These are phyloP conservation scores for Rhynchospora pubera DNA, from an alignment of 176 grass and related monocot genomes.

Conservation along the genomic window DNA sequence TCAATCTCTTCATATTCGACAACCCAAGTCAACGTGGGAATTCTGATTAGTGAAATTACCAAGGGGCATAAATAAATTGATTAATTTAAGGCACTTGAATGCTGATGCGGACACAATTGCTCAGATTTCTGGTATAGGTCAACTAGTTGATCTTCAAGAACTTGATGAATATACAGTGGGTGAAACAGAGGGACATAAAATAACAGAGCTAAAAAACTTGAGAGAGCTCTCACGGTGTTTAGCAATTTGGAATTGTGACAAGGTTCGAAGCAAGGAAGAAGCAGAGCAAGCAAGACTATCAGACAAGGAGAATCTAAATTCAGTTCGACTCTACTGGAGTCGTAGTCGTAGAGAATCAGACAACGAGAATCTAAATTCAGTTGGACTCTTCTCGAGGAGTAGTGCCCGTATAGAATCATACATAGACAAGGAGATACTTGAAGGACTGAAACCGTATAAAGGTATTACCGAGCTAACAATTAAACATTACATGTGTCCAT, in stretches of 20 bases:
- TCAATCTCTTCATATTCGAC: conserved; percentile 33
- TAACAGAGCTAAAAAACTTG: background rate
- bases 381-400: conserved; percentile 17
- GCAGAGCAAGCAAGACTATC: no score
- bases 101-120: conserved; percentile 25
- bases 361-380: conserved; percentile 24
- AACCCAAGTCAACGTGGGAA: background rate
- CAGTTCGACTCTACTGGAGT: conserved; percentile 19
- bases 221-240: no score
- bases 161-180: conserved; percentile 37
- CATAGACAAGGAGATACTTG: conserved; percentile 23
- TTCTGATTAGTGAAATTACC: no score
- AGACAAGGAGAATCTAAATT: conserved; percentile 26
- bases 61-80: no score
- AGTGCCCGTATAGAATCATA: background rate
- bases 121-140: conserved; percentile 30
- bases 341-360: background rate
- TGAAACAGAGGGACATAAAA: conserved; percentile 14
- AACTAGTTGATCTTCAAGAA: background rate
- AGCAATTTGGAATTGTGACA: no score
- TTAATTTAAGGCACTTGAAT: conserved; percentile 15
- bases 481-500: conserved; percentile 25
- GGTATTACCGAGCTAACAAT: conserved; percentile 38
- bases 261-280: no score
- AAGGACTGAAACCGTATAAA: conserved; percentile 26